Evolutionary conservation across 2,329 filamentous ascomycete genomes (phyloP), one percentile per base, ranked within the genome.

Genomic region (Cordyceps cicadae): DNA sequence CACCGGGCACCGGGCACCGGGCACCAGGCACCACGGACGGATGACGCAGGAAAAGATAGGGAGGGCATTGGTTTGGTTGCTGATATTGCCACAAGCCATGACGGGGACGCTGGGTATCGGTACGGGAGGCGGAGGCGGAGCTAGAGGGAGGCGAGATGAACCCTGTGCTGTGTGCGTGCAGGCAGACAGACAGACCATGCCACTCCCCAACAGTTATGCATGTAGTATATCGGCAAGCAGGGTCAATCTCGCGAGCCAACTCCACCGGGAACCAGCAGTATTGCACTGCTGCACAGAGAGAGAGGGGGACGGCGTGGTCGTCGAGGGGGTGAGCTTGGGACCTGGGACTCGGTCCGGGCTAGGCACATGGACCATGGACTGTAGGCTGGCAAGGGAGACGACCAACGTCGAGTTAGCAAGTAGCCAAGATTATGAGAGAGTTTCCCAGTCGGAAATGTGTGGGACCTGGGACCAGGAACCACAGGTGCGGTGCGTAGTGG

Each of bases 381-480:
- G 24, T 24, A 24, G 41, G 54, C 54, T 57, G 60, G 53, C 48
- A 61, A 41, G 54, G 39, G 37, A 49, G 60, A 61, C 50, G 39
- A 61, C 50, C 29, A 37, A 37, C 34, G 34, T 37, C 12, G 34
- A 52, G 48, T 29, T 29, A 53, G 39, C 12, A n/a, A 19, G 41
- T 4, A 2, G 24, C 24, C 24, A 56, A 48, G 53, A 52, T 61
- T 46, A 56, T 37, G 52, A 50, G 26, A 51, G 51, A 55, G 52
- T 61, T 49, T 57, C 52, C 43, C 14, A 55, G 39, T 49, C 53
- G 58, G 58, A 57, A 57, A 43, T 46, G 37, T 56, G 54, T 61
- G 60, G 60, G 39, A 56, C 60, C 54, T 61, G 60, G 60, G 39
- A 56, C 60, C 54, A 53, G 54, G 60, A 61, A 61, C 60, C 51